A percentile compares a stretch with the other conserved stretches of the same genome.
These are phyloP conservation scores for Mikania micrantha DNA, from an alignment of 129 eudicot genomes.

Conservation along the genomic window DNA sequence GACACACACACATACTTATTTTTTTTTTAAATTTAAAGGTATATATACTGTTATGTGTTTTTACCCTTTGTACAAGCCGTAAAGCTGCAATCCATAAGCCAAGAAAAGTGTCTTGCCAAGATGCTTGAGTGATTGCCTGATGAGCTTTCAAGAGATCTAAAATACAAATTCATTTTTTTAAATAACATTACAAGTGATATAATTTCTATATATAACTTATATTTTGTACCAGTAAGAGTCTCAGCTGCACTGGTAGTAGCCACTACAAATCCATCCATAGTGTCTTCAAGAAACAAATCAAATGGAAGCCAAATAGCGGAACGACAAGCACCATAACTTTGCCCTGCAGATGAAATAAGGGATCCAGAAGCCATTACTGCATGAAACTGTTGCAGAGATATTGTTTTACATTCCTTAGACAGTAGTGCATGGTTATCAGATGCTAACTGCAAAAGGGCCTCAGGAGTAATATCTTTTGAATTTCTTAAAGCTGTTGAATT, in stretches of 20 bases:
- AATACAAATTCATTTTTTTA: slow-evolving; percentile 17
- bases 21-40: not conserved
- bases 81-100: slow-evolving; percentile 86
- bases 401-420: slow-evolving; percentile 49
- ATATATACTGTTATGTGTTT: not conserved
- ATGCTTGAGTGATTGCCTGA: slow-evolving; percentile 72
- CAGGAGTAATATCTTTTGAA: slow-evolving; percentile 59
- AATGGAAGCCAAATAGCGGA: slow-evolving; percentile 88
- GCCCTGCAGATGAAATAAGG: slow-evolving; percentile 55
- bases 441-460: slow-evolving; percentile 63
- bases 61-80: slow-evolving; percentile 95
- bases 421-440: slow-evolving; percentile 46
- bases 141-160: slow-evolving; percentile 81
- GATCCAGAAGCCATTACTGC: slow-evolving; percentile 65
- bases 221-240: slow-evolving; percentile 56
- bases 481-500: slow-evolving; percentile 61
- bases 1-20: not conserved
- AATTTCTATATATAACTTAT: not conserved
- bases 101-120: slow-evolving; percentile 90
- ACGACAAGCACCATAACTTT: slow-evolving; percentile 51
- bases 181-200: not conserved
- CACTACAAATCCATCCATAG: slow-evolving; percentile 76
- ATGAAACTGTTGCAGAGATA: slow-evolving; percentile 58
- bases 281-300: slow-evolving; percentile 90
- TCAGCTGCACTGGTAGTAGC: slow-evolving; percentile 85